These are phyloP conservation scores for Hericium rajendrae DNA, from an alignment of 768 basidiomycete genomes.

Conservation along the genomic window DNA sequence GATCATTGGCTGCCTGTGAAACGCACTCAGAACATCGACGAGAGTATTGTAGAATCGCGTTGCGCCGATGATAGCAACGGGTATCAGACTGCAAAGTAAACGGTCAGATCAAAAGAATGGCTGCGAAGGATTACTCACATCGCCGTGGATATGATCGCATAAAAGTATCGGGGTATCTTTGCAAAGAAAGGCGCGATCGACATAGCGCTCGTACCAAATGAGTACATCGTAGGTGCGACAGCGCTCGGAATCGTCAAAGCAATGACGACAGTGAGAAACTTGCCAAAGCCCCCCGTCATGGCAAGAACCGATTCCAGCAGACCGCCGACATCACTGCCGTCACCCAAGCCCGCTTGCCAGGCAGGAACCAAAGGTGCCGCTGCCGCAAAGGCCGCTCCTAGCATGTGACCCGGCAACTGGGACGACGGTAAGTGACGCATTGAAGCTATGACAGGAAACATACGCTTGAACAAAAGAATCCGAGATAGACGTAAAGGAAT, in stretches of 20 bases:
- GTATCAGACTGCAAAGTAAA: conserved; percentile 27
- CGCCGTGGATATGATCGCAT: conserved; percentile 33
- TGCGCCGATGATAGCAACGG: conserved; percentile 39
- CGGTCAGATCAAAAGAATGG: not conserved
- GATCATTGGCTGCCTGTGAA: too few species aligned
- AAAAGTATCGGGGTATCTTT: conserved; percentile 36
- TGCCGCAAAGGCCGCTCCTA: conserved; percentile 38
- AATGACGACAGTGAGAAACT: conserved; percentile 39
- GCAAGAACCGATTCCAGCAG: conserved; percentile 29
- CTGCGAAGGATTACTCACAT: conserved; percentile 24
- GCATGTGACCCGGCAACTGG: conserved; percentile 30
- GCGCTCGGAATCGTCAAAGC: conserved; percentile 47
- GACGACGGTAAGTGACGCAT: not conserved
- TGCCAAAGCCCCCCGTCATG: conserved; percentile 34
- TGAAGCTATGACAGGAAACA: conserved; percentile 8
- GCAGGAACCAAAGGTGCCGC: conserved; percentile 27
- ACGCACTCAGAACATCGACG: conserved; percentile 30
- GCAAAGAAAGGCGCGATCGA: conserved; percentile 24
- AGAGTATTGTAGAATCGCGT: conserved; percentile 35
- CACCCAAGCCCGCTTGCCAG: conserved; percentile 32
- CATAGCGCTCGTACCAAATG: conserved; percentile 39
- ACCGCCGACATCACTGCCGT: conserved; percentile 33
- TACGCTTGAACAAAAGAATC: conserved; percentile 33
- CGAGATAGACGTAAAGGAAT: conserved; percentile 37
- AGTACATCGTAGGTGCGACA: conserved; percentile 51